A percentile compares a stretch with the other conserved stretches of the same genome.
Conservation (phyloP, 139 green algal species). For the Edaphochlamys debaryana region DNA sequence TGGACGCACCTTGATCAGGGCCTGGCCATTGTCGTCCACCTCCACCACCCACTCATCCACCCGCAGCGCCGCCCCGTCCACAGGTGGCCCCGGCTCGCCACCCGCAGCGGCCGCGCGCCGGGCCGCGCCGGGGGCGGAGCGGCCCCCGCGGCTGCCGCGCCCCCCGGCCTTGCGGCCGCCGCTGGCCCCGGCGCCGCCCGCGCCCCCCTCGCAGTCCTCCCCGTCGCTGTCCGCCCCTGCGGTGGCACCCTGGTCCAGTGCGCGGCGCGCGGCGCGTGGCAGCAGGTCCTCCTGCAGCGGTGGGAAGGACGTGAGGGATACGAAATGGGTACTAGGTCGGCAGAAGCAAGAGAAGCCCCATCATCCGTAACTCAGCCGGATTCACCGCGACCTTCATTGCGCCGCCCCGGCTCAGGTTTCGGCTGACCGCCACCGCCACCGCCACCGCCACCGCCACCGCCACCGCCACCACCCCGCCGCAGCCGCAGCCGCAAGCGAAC, state of each 20-base stretch:
- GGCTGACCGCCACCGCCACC: not conserved
- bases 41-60: slow-evolving; percentile 76
- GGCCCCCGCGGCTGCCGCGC: not conserved
- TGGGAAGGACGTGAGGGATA: no score
- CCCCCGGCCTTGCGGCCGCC: not conserved
- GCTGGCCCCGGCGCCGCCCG: not conserved
- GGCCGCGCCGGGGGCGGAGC: not conserved
- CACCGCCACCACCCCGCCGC: no score
- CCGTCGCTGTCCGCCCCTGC: slow-evolving; percentile 1
- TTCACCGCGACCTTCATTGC: no score
- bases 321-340: no score
- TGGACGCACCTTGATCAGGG: slow-evolving; percentile 14
- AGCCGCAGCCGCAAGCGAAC: no score
- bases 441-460: not conserved
- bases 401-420: no score
- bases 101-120: not conserved
- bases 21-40: slow-evolving; percentile 54
- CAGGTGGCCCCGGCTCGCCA: slow-evolving; percentile 60
- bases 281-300: slow-evolving; percentile 45
- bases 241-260: slow-evolving; percentile 6
- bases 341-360: no score
- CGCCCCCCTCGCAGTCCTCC: slow-evolving; percentile 8
- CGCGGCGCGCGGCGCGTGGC: slow-evolving; percentile 47
- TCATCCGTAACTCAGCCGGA: no score
- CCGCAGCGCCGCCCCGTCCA: slow-evolving; percentile 75